Evolutionary conservation across 2,329 filamentous ascomycete species (phyloP), one percentile per base, ranked within the genome.

Genomic region (Apiospora malaysiana): DNA sequence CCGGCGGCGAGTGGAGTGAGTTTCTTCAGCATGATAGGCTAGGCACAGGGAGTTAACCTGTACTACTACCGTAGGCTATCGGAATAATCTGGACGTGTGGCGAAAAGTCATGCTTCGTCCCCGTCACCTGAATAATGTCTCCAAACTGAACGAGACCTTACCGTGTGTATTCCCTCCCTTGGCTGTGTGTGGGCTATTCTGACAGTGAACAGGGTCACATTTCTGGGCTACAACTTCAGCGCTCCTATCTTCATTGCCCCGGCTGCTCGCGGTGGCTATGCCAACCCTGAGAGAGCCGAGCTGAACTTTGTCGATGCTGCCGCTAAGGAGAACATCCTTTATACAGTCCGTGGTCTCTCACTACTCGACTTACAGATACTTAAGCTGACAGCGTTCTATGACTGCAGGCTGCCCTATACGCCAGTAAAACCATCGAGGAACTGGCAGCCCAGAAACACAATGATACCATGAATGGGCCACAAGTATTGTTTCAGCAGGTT

Each of bases 21-120:
- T 69, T 14, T 3, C 16, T 27, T 40, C 51, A 21, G 27, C 25
- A 23, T 32, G 8, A 21, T 45, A 9, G 6, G 4, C 8, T 32
- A 18, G 23, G 43, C 10, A 2, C 25, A 27, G 16, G 37, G 18
- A 21, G 23, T 1, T 47, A 25, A 68, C 21, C 6, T 21, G 7
- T 59, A 59, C 7, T 4, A 6, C 49, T 56, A 56, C 6, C 4
- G 8, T 32, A 70, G 80, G 82, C 0, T 87, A 87, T 80, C 81
- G 85, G 66, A 84, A 86, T 78, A 87, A 87, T 75, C 80, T 87
- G 7, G 84, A 87, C 70, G 81, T 85, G 51, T 87, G 81, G 81
- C 77, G 81, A 47, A 83, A 85, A 71, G 83, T 83, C 69, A 80
- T 81, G 51, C 77, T 86, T 37, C 80, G 85, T 51, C 83, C 84